Evolutionary conservation across 208 protist genomes (phyloP).

Genomic region (Acanthamoeba lenticulata): DNA sequence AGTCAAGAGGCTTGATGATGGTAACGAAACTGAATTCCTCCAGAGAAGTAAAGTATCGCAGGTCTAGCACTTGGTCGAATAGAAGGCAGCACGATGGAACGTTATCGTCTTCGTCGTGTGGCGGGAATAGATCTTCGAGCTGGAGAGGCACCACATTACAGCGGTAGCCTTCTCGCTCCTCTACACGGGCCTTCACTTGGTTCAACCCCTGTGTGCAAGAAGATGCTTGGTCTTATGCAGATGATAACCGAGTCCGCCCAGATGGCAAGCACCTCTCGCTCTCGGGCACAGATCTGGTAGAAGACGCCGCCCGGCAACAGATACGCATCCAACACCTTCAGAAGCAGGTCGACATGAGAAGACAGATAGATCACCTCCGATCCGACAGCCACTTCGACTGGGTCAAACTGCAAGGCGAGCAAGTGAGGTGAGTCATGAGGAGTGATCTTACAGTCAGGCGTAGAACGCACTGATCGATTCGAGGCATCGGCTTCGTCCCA

Average conservation of each 20-base stretch:
- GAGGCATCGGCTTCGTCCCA: background rate
- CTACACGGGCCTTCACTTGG: background rate
- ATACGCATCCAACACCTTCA: constrained; percentile 25
- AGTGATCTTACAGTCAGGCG: background rate
- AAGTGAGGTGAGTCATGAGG: background rate
- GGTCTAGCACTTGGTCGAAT: constrained; percentile 5
- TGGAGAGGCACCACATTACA: background rate
- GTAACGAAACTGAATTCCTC: background rate
- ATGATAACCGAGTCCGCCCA: background rate
- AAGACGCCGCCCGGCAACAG: background rate
- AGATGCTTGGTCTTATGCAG: background rate
- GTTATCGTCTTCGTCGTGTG: background rate
- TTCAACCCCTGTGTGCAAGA: background rate
- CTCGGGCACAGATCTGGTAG: constrained; percentile 13
- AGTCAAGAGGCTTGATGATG: background rate
- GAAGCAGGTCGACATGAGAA: background rate
- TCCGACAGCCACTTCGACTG: background rate
- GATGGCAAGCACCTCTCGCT: background rate
- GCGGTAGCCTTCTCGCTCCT: background rate
- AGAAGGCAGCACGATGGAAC: background rate
- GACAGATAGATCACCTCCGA: constrained; percentile 11
- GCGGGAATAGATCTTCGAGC: background rate
- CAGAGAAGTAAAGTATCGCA: background rate
- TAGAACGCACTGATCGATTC: background rate
- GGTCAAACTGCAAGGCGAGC: background rate